These are phyloP conservation scores for Mimosa pudica DNA, from an alignment of 306 rosid species.

Conservation along the genomic window DNA sequence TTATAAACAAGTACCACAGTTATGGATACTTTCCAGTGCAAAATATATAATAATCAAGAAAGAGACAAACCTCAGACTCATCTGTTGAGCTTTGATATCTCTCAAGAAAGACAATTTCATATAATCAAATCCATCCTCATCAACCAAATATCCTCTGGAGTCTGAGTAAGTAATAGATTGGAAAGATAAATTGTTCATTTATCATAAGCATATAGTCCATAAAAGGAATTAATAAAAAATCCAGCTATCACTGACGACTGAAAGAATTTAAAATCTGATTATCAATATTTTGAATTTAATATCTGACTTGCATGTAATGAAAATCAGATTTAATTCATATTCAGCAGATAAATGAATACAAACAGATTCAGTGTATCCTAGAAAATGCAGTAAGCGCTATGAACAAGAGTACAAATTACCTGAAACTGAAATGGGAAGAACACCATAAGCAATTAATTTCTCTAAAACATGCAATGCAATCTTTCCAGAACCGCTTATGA, in stretches of 20 bases:
- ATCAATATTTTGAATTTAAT: not conserved
- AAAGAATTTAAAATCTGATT: conserved; percentile 12
- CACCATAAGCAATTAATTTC: conserved; percentile 95
- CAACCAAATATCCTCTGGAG: conserved; percentile 93
- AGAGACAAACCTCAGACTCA: conserved; percentile 75
- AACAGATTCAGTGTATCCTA: not conserved
- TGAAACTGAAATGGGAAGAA: conserved; percentile 87
- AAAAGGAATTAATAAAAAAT: conserved; percentile 20
- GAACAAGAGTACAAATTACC: conserved; percentile 51
- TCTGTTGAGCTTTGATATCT: conserved; percentile 90
- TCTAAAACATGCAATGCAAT: conserved; percentile 97
- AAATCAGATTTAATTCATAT: conserved; percentile 10
- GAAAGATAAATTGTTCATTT: conserved; percentile 20
- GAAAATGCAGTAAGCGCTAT: conserved; percentile 35
- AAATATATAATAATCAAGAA: conserved; percentile 1
- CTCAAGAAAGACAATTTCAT: conserved; percentile 84
- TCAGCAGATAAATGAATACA: conserved; percentile 3
- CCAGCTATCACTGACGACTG: not conserved
- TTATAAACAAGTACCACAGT: conserved; percentile 32
- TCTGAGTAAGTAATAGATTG: conserved; percentile 54
- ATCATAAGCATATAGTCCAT: conserved; percentile 14
- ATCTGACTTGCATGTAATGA: conserved; percentile 1
- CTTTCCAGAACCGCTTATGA: conserved; percentile 95
- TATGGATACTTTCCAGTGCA: conserved; percentile 11
- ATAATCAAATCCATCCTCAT: conserved; percentile 97